These are phyloP conservation scores for Alternaria ethzedia DNA, from an alignment of 2,329 filamentous ascomycete species.

Conservation along the genomic window DNA sequence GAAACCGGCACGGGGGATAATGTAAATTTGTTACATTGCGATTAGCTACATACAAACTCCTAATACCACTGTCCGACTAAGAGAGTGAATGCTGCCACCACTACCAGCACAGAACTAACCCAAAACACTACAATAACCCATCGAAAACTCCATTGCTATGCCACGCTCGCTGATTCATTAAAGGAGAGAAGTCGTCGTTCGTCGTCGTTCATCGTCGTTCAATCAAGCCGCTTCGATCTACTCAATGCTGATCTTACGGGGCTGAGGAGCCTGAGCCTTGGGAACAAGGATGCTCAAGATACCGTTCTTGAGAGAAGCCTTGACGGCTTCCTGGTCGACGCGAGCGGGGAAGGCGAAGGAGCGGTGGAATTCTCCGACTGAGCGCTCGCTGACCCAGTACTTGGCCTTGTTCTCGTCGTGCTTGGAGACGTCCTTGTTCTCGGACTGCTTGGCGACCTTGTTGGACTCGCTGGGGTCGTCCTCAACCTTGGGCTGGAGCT, in stretches of 20 bases:
- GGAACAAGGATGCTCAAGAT: slow-evolving; percentile 64
- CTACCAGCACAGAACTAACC: background rate
- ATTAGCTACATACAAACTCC: background rate
- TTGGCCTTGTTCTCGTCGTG: slow-evolving; percentile 59
- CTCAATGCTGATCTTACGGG: slow-evolving; percentile 64
- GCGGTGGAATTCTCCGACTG: slow-evolving; percentile 65
- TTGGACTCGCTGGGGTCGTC: slow-evolving; percentile 57
- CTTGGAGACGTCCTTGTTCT: slow-evolving; percentile 50
- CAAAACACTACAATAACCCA: background rate
- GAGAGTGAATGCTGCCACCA: background rate
- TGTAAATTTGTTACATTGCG: background rate
- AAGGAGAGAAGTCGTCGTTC: background rate
- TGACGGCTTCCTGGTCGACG: slow-evolving; percentile 67
- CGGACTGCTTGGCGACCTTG: slow-evolving; percentile 37
- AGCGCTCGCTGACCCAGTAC: slow-evolving; percentile 73
- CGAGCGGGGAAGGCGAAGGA: slow-evolving; percentile 64
- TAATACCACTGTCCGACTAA: background rate
- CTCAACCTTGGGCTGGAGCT: slow-evolving; percentile 66
- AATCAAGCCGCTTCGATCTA: slow-evolving; percentile 35
- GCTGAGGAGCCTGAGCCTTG: slow-evolving; percentile 57
- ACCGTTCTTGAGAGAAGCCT: slow-evolving; percentile 66
- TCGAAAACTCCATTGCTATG: background rate
- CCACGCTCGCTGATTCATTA: background rate
- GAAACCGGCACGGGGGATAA: background rate
- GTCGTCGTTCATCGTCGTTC: background rate